A percentile compares a stretch with the other conserved stretches of the same genome.
Conservation (phyloP, 2,329 filamentous ascomycete species). For the Trichophyton rubrum region DNA sequence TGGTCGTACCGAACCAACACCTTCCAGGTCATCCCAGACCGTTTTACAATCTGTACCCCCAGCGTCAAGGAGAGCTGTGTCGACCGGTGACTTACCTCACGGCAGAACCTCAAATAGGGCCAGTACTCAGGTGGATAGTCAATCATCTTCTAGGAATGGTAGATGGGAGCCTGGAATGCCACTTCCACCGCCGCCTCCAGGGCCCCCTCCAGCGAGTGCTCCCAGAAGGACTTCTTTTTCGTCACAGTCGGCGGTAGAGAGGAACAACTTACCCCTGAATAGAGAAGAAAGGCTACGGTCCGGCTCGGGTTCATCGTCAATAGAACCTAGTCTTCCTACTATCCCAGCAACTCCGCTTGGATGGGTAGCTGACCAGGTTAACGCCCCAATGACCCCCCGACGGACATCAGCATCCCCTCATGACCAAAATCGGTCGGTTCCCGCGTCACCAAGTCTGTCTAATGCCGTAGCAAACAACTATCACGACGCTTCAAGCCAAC, state of each 20-base stretch:
- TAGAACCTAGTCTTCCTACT: neutral
- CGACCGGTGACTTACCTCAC: conserved; percentile 31
- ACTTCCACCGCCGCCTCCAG: conserved; percentile 36
- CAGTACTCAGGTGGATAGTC: conserved; percentile 19
- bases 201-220: conserved; percentile 28
- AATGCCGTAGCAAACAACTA: neutral
- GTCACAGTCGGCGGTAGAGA: neutral
- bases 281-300: neutral
- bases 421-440: neutral
- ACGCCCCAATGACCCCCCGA: neutral
- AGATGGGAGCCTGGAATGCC: conserved; percentile 36
- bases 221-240: conserved; percentile 4
- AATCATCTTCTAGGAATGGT: conserved; percentile 17
- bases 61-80: conserved; percentile 33
- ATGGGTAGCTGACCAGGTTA: conserved; percentile 27
- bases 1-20: neutral
- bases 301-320: neutral
- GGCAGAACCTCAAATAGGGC: conserved; percentile 25
- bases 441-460: neutral
- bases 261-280: neutral
- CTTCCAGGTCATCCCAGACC: neutral
- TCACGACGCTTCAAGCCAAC: neutral
- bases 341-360: conserved; percentile 23
- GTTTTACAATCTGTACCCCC: conserved; percentile 19
- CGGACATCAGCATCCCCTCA: neutral